phyloP scores from a whole-genome alignment of 768 basidiomycete species.

The Russula olivacea region DNA sequence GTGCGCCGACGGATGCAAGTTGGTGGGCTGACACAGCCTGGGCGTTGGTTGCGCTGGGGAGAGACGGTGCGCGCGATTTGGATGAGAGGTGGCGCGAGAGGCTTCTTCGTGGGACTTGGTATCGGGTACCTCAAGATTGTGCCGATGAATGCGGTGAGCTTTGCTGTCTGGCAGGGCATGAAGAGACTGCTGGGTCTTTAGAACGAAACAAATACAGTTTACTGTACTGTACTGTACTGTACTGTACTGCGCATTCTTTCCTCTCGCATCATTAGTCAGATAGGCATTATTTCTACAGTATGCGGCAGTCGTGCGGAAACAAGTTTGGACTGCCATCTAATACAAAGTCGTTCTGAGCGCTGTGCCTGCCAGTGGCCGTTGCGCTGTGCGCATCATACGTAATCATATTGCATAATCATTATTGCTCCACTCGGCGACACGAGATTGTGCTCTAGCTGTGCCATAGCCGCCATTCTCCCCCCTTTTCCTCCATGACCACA shows the following conservation, averaged over 20 bases:
- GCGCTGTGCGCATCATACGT: too few relatives aligned
- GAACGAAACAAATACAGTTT: slow-evolving; percentile 9
- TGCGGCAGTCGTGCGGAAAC: too few relatives aligned
- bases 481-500: slow-evolving; percentile 26
- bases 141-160: slow-evolving; percentile 94
- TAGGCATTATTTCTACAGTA: too few relatives aligned
- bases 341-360: too few relatives aligned
- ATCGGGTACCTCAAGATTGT: slow-evolving; percentile 93
- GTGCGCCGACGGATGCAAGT: slow-evolving; percentile 92
- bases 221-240: too few relatives aligned
- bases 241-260: too few relatives aligned
- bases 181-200: slow-evolving; percentile 45
- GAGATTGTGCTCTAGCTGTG: too few relatives aligned
- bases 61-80: slow-evolving; percentile 73
- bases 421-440: too few relatives aligned
- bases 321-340: too few relatives aligned
- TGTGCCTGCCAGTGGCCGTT: too few relatives aligned
- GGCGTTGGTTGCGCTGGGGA: slow-evolving; percentile 70
- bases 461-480: background rate
- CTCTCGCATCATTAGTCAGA: too few relatives aligned
- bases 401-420: too few relatives aligned
- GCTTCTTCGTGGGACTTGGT: slow-evolving; percentile 86
- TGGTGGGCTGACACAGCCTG: slow-evolving; percentile 76
- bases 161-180: slow-evolving; percentile 81
- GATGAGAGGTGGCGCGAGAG: slow-evolving; percentile 64